Evolutionary conservation across 768 basidiomycete genomes (phyloP), one percentile per base, ranked within the genome.

Genomic region (Sporobolomyces phaffii): DNA sequence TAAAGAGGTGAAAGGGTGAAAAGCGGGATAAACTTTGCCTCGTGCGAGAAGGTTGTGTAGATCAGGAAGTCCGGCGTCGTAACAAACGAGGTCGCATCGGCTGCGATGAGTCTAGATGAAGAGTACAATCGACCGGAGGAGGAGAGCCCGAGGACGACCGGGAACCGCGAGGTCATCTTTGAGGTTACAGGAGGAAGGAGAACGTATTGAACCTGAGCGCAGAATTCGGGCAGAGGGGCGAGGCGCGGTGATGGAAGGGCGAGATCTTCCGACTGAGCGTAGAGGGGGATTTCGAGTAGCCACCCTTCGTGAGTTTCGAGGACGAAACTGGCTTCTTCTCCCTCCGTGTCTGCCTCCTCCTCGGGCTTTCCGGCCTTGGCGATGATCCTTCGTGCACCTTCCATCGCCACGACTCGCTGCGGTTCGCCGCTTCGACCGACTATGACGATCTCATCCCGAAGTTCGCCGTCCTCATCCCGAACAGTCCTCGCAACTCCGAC

Each of bases 31-130:
- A 91, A 97, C 41, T 84, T 82, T 2, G 84, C 86, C 33, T 89
- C 86, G 74, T 98, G 94, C 0, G 87, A 79, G 10, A 84, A 85
- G 0, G 91, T 90, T 1, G 89, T 91, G 78, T 85, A 94, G 61
- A 93, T 86, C 36, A 94, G 79, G 75, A 89, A 92, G 24, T 84
- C 84, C 1, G 88, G 84, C 1, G 87, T 77, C 36, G 78, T 62
- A 34, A 83, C 82, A 77, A 90, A 90, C 0, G 92, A 94, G 18
- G 85, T 80, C 44, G 77, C 78, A 43, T 77, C 74, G 22, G 73
- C 70, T 1, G 80, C 79, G 38, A 81, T 41, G 8, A 71, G 72
- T 33, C 73, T 76, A 13, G 77, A 70, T 7, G 82, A 78, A 28
- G 83, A 80, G 73, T 84, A 84, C 0, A 94, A 78, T 74, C 87